Evolutionary conservation across 768 basidiomycete genomes (phyloP).

Genomic region (Stropharia rugosoannulata): DNA sequence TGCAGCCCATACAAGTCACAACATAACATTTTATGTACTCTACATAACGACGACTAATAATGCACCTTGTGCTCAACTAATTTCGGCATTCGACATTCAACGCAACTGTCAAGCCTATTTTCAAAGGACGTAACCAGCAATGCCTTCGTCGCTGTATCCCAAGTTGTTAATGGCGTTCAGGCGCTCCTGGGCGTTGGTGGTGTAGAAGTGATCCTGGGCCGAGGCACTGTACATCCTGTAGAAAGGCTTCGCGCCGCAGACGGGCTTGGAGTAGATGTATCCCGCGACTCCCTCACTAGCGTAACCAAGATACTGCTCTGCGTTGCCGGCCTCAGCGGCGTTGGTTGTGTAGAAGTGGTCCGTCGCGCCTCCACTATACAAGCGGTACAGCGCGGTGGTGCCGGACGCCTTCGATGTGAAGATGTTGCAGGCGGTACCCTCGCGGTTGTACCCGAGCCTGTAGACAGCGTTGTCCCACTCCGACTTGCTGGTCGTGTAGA

Average conservation of each 20-base stretch:
- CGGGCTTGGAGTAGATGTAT: not conserved
- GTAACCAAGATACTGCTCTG: not conserved
- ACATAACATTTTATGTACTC: too few relatives aligned
- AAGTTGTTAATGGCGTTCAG: not conserved
- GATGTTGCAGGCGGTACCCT: not conserved
- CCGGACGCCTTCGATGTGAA: not conserved
- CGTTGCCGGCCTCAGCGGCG: not conserved
- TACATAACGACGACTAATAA: too few relatives aligned
- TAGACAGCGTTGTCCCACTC: not conserved
- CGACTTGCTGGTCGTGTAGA: not conserved
- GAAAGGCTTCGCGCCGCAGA: not conserved
- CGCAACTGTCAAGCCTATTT: too few relatives aligned
- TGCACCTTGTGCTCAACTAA: too few relatives aligned
- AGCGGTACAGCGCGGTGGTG: constrained; percentile 1
- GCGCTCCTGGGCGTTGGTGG: not conserved
- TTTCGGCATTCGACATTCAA: too few relatives aligned
- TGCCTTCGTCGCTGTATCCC: not conserved
- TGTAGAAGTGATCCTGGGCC: not conserved
- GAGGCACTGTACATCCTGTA: not conserved
- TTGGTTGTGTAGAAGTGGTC: constrained; percentile 9
- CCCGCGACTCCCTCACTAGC: not conserved
- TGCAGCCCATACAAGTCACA: too few relatives aligned
- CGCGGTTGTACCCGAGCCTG: not conserved
- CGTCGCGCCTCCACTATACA: not conserved
- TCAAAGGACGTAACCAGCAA: not conserved